Percentiles rank a stretch among this genome's conserved stretches.
phyloP scores from a whole-genome alignment of 495 filamentous ascomycete species.

The Penicillium pulvis region DNA sequence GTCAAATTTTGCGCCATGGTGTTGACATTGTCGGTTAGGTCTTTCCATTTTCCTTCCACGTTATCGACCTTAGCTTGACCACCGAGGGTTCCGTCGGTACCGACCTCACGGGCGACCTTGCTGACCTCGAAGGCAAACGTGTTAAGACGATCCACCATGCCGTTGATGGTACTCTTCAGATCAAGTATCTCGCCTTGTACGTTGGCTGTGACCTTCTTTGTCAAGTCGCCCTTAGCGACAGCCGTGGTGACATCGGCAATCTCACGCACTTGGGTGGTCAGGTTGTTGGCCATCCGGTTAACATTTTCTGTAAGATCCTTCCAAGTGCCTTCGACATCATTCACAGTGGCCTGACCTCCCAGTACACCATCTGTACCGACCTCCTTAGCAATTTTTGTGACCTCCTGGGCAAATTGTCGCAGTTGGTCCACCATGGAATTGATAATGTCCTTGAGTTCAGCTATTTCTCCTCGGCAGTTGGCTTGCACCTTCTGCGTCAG shows the following conservation, averaged over 20 bases:
- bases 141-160: conserved; percentile 96
- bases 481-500: conserved; percentile 96
- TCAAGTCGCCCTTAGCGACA: conserved; percentile 91
- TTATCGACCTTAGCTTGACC: conserved; percentile 96
- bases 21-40: conserved; percentile 87
- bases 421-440: conserved; percentile 99
- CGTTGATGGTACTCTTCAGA: conserved; percentile 97
- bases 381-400: conserved; percentile 95
- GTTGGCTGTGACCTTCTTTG: conserved; percentile 93
- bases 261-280: conserved; percentile 97
- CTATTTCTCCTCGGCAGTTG: conserved; percentile 94
- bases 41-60: conserved; percentile 99
- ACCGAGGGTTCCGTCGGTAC: conserved; percentile 93
- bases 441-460: conserved; percentile 94
- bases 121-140: conserved; percentile 98
- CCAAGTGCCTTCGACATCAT: conserved; percentile 98
- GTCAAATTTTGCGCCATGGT: conserved; percentile 97
- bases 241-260: conserved; percentile 98
- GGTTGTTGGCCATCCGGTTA: conserved; percentile 98
- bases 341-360: conserved; percentile 93
- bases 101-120: conserved; percentile 97
- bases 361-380: conserved; percentile 96
- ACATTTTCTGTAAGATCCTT: conserved; percentile 96
- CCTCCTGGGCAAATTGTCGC: conserved; percentile 94
- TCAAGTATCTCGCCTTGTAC: conserved; percentile 94